These are phyloP conservation scores for Hirschfeldia incana DNA, from an alignment of 345 rosid species.

Conservation along the genomic window DNA sequence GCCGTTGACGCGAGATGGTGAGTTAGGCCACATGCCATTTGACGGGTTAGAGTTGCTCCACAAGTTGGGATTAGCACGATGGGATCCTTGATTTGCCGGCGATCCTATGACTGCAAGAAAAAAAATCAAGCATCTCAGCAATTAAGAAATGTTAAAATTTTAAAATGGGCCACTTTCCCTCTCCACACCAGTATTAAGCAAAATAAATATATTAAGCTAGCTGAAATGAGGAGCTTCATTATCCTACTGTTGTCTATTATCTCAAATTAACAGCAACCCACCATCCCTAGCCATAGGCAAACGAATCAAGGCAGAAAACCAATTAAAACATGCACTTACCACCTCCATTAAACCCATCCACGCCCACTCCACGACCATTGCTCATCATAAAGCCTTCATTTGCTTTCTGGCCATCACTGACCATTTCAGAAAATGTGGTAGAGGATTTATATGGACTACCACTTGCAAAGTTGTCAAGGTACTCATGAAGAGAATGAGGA, in stretches of 20 bases:
- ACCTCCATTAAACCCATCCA: slow-evolving; percentile 48
- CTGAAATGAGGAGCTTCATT: not conserved
- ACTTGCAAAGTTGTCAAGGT: slow-evolving; percentile 55
- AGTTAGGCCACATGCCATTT: slow-evolving; percentile 72
- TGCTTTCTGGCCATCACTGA: slow-evolving; percentile 44
- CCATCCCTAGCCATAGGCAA: slow-evolving; percentile 2
- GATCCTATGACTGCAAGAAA: slow-evolving; percentile 41
- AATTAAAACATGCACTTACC: slow-evolving; percentile 25
- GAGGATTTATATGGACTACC: slow-evolving; percentile 57
- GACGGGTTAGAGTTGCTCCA: slow-evolving; percentile 70
- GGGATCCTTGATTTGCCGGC: slow-evolving; percentile 66
- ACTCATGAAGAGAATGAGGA: slow-evolving; percentile 79
- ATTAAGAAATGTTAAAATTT: not conserved
- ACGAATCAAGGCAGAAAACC: not conserved
- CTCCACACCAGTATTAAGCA: not conserved
- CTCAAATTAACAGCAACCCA: not conserved
- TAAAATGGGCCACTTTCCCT: not conserved
- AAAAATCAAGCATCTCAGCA: not conserved
- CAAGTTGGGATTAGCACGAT: slow-evolving; percentile 52
- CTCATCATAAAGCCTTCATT: slow-evolving; percentile 53
- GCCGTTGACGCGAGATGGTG: slow-evolving; percentile 57
- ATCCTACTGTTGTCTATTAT: not conserved
- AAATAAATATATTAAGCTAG: not conserved
- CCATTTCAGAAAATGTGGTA: slow-evolving; percentile 47
- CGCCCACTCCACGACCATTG: slow-evolving; percentile 45